A percentile compares a stretch with the other conserved stretches of the same genome.
Conservation (phyloP, 75 land plant species). For the Chamaecyparis obtusa region DNA sequence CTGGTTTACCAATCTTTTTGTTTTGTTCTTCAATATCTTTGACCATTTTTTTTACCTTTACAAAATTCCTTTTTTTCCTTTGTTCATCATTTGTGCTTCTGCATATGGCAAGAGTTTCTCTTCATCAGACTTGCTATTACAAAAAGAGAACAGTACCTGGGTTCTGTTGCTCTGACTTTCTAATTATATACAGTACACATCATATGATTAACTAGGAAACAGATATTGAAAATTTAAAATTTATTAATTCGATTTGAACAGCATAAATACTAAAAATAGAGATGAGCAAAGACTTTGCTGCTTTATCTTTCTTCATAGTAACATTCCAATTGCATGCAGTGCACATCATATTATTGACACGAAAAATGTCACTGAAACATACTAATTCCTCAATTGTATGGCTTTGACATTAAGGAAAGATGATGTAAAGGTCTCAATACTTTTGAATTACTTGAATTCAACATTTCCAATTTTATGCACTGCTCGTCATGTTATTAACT, state of each 20-base stretch:
- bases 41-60: slow-evolving; percentile 20
- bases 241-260: too few relatives aligned
- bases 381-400: not conserved
- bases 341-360: not conserved
- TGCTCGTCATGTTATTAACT: not conserved
- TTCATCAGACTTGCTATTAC: not conserved
- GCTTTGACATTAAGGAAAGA: not conserved
- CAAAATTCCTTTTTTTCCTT: slow-evolving; percentile 22
- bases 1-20: slow-evolving; percentile 26
- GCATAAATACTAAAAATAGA: not conserved
- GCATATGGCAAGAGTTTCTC: slow-evolving; percentile 5
- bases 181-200: not conserved
- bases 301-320: not conserved
- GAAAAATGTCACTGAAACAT: not conserved
- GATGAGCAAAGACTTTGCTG: not conserved
- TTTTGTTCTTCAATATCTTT: slow-evolving; percentile 36
- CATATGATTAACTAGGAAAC: not conserved
- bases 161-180: not conserved
- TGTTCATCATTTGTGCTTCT: slow-evolving; percentile 34
- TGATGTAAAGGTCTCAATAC: not conserved
- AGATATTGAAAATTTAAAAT: not conserved
- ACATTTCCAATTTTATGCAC: not conserved
- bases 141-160: not conserved
- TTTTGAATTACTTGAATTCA: not conserved
- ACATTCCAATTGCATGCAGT: not conserved